These are phyloP conservation scores for Microcera coccophila DNA, from an alignment of 2,329 filamentous ascomycete genomes.

Conservation along the genomic window DNA sequence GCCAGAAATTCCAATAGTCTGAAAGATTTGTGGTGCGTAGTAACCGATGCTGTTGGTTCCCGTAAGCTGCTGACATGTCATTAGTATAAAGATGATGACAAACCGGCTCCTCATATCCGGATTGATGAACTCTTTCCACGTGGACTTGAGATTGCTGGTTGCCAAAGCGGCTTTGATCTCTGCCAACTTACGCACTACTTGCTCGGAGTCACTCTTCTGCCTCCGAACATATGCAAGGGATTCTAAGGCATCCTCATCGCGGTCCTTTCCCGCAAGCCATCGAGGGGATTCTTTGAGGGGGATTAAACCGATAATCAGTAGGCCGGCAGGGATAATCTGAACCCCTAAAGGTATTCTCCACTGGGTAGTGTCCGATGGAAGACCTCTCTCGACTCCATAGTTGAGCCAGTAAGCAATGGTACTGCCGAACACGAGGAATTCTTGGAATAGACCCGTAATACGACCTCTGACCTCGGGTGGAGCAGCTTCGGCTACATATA, in stretches of 20 bases:
- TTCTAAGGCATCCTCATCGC: conserved; percentile 11
- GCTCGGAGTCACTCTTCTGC: not conserved
- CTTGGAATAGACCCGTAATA: conserved; percentile 20
- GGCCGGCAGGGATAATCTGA: conserved; percentile 6
- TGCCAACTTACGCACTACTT: conserved; percentile 1
- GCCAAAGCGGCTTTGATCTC: conserved; percentile 2
- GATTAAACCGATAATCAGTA: conserved; percentile 5
- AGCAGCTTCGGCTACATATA: conserved; percentile 21
- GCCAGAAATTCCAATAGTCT: conserved; percentile 25
- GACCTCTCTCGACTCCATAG: conserved; percentile 14
- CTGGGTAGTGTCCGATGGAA: conserved; percentile 13
- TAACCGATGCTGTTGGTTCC: conserved; percentile 32
- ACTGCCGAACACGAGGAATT: conserved; percentile 19
- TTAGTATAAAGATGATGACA: conserved; percentile 3
- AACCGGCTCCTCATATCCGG: conserved; percentile 7
- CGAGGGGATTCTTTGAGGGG: conserved; percentile 16
- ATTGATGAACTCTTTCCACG: conserved; percentile 3
- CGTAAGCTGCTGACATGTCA: conserved; percentile 21
- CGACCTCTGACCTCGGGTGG: conserved; percentile 19
- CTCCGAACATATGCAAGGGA: conserved; percentile 8
- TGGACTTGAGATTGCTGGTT: conserved; percentile 1
- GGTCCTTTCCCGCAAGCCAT: conserved; percentile 20
- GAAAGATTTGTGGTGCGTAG: conserved; percentile 30
- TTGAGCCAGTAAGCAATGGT: conserved; percentile 16
- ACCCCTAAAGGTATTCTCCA: conserved; percentile 11